These are phyloP conservation scores for Endocalyx cinctus DNA, from an alignment of 2,329 filamentous ascomycete genomes.

Conservation along the genomic window DNA sequence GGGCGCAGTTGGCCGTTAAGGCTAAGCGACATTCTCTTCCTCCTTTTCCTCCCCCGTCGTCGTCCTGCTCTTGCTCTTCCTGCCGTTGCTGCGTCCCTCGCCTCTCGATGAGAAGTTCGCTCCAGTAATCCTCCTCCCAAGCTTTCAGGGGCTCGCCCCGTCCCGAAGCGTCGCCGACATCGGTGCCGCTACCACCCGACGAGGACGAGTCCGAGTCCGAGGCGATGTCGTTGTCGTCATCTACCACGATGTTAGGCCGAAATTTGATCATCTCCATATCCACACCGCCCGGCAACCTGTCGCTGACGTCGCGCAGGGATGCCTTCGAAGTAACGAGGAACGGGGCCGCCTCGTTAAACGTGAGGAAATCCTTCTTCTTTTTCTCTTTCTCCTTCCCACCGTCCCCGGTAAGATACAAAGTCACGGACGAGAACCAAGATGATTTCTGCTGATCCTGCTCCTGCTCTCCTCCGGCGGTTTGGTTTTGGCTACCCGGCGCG, in stretches of 20 bases:
- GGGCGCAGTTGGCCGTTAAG: constrained; percentile 65
- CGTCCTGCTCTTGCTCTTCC: constrained; percentile 1
- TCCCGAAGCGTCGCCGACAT: neutral
- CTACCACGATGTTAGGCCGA: constrained; percentile 68
- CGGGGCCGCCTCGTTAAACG: constrained; percentile 71
- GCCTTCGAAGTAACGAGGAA: constrained; percentile 67
- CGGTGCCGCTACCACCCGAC: no score
- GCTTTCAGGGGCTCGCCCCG: constrained; percentile 16
- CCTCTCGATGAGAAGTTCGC: constrained; percentile 45
- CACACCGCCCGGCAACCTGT: constrained; percentile 44
- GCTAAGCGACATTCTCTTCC: constrained; percentile 32
- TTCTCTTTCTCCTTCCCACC: neutral
- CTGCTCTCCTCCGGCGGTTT: constrained; percentile 22
- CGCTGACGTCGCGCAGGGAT: constrained; percentile 64
- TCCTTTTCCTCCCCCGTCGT: neutral
- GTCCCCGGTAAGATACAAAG: constrained; percentile 25
- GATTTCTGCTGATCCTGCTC: constrained; percentile 12
- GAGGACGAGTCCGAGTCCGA: no score
- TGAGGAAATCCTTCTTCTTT: constrained; percentile 41
- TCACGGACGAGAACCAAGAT: constrained; percentile 31
- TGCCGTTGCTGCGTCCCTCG: neutral
- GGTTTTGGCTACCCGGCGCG: constrained; percentile 29
- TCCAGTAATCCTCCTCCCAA: constrained; percentile 73
- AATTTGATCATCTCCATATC: constrained; percentile 63
- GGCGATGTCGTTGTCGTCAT: constrained; percentile 46